A percentile compares a stretch with the other conserved stretches of the same genome.
These are phyloP conservation scores for Aspergillus sclerotioniger DNA, from an alignment of 495 filamentous ascomycete species.

Conservation along the genomic window DNA sequence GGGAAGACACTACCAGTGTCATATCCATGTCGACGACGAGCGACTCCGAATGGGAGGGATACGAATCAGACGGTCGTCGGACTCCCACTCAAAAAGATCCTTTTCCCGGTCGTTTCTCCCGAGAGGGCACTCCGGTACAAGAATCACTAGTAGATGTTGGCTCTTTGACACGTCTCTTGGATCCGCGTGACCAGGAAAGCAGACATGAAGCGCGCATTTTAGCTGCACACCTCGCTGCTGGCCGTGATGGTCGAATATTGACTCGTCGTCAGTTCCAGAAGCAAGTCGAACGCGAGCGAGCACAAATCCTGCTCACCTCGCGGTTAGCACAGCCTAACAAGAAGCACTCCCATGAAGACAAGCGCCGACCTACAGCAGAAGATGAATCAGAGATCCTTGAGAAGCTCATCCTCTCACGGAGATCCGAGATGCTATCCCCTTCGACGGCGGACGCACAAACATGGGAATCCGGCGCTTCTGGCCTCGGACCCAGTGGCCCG, in stretches of 20 bases:
- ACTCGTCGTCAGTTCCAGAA: slow-evolving; percentile 76
- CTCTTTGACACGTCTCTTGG: slow-evolving; percentile 76
- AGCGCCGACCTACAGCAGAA: slow-evolving; percentile 53
- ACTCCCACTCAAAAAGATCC: slow-evolving; percentile 69
- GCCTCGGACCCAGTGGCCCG: slow-evolving; percentile 71
- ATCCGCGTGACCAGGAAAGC: slow-evolving; percentile 75
- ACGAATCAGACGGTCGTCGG: slow-evolving; percentile 58
- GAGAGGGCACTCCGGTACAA: slow-evolving; percentile 56
- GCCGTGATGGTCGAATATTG: slow-evolving; percentile 54
- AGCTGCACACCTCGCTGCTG: slow-evolving; percentile 70
- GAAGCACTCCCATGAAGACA: slow-evolving; percentile 22
- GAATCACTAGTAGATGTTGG: slow-evolving; percentile 64
- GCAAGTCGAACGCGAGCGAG: slow-evolving; percentile 61
- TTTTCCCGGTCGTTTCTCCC: slow-evolving; percentile 39
- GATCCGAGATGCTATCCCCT: slow-evolving; percentile 28
- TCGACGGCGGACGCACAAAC: slow-evolving; percentile 29
- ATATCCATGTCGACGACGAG: slow-evolving; percentile 59
- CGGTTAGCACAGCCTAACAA: slow-evolving; percentile 24
- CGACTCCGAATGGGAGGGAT: slow-evolving; percentile 56
- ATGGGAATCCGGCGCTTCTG: slow-evolving; percentile 67
- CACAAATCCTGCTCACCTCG: slow-evolving; percentile 59
- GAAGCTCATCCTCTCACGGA: slow-evolving; percentile 69
- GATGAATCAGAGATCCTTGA: slow-evolving; percentile 83
- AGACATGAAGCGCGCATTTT: slow-evolving; percentile 78
- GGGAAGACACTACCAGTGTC: slow-evolving; percentile 77